Conservation (phyloP, 1,139 yeast genomes). For the Candida sanyaensis region DNA sequence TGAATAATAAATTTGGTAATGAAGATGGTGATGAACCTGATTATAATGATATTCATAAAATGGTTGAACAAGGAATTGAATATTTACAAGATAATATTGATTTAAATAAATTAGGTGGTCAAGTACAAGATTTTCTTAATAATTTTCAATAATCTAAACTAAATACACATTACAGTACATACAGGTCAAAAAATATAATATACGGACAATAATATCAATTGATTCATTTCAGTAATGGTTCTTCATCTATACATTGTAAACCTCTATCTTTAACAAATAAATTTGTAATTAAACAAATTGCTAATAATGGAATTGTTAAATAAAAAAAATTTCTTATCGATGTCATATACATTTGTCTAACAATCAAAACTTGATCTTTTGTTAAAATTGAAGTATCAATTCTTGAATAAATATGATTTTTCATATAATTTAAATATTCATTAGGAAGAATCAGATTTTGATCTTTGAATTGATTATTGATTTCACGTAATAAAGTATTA, state of each 20-base stretch:
- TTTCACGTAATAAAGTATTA: conserved; percentile 31
- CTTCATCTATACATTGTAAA: conserved; percentile 41
- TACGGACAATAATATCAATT: background rate
- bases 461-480: conserved; percentile 15
- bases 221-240: conserved; percentile 14
- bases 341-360: conserved; percentile 34
- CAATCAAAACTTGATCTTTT: conserved; percentile 23
- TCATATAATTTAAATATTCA: conserved; percentile 22
- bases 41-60: conserved; percentile 18
- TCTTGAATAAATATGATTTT: conserved; percentile 31
- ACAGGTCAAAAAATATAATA: background rate
- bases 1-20: conserved; percentile 19
- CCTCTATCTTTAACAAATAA: conserved; percentile 45
- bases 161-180: too few species aligned
- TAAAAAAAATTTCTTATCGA: conserved; percentile 42
- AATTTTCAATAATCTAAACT: background rate
- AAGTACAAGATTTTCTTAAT: conserved; percentile 10
- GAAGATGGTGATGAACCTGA: conserved; percentile 11
- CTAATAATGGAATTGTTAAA: conserved; percentile 45
- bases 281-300: conserved; percentile 35
- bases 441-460: conserved; percentile 14
- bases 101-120: conserved; percentile 14
- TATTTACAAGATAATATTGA: conserved; percentile 14
- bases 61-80: conserved; percentile 19
- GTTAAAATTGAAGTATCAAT: conserved; percentile 29